These are phyloP conservation scores for Gynochthodes officinalis DNA, from an alignment of 257 asterid species.

Conservation along the genomic window DNA sequence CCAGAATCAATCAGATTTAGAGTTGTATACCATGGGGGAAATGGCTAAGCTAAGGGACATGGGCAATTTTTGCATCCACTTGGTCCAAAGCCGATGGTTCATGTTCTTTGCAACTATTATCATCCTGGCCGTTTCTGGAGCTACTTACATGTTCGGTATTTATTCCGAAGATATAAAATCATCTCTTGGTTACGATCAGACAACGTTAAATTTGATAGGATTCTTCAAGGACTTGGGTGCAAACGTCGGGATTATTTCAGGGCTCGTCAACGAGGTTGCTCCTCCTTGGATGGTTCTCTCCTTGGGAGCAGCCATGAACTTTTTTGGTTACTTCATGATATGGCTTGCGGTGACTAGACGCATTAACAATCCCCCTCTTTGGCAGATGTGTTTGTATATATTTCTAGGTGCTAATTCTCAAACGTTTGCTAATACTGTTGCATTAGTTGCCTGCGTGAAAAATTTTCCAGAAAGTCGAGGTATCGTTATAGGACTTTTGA, in stretches of 20 bases:
- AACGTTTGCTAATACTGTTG: conserved; percentile 57
- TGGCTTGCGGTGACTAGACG: conserved; percentile 52
- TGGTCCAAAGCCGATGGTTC: conserved; percentile 55
- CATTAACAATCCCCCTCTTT: conserved; percentile 32
- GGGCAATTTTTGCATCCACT: conserved; percentile 24
- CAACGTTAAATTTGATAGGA: conserved; percentile 49
- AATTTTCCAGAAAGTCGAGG: conserved; percentile 68
- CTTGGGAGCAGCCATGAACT: conserved; percentile 52
- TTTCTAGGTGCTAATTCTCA: conserved; percentile 68
- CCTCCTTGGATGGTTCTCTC: conserved; percentile 67
- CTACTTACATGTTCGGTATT: conserved; percentile 60
- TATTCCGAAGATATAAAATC: conserved; percentile 52
- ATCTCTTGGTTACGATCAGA: conserved; percentile 57
- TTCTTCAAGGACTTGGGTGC: conserved; percentile 65
- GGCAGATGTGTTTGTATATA: conserved; percentile 66
- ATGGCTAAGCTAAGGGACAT: conserved; percentile 12
- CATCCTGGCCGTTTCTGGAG: conserved; percentile 59
- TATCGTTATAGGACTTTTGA: conserved; percentile 42
- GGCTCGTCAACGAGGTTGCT: conserved; percentile 46
- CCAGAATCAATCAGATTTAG: neutral
- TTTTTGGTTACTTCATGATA: conserved; percentile 60
- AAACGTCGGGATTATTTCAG: conserved; percentile 51
- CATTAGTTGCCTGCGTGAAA: conserved; percentile 57
- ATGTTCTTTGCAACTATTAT: conserved; percentile 50
- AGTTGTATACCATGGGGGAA: neutral